A percentile compares a stretch with the other conserved stretches of the same genome.
These are phyloP conservation scores for Diaporthe aspalathi DNA, from an alignment of 2,329 filamentous ascomycete genomes.

Conservation along the genomic window DNA sequence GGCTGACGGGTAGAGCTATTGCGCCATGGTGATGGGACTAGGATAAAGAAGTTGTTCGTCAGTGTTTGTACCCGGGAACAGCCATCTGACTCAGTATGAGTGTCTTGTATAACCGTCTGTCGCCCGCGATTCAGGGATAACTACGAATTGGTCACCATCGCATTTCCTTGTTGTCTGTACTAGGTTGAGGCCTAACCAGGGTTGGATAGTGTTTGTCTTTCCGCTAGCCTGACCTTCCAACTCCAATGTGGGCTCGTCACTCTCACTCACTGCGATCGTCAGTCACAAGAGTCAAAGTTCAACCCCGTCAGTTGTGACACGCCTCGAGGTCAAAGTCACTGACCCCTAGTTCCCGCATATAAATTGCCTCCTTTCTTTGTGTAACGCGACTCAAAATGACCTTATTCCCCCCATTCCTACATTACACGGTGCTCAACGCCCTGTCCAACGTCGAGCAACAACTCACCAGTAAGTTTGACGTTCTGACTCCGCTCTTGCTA, in stretches of 20 bases:
- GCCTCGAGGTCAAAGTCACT: not conserved
- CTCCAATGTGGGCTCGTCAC: not conserved
- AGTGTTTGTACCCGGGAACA: not conserved
- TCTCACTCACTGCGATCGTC: too few relatives aligned
- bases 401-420: too few relatives aligned
- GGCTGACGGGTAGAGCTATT: slow-evolving; percentile 28
- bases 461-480: not conserved
- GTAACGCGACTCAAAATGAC: too few relatives aligned
- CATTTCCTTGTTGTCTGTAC: not conserved
- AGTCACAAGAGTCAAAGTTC: not conserved
- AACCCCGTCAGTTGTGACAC: not conserved
- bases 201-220: not conserved
- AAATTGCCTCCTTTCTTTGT: not conserved
- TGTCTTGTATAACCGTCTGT: not conserved
- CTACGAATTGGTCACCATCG: not conserved
- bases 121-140: not conserved
- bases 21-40: slow-evolving; percentile 17
- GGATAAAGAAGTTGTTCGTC: not conserved
- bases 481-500: too few relatives aligned
- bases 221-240: not conserved
- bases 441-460: not conserved
- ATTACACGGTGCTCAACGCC: not conserved
- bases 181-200: too few relatives aligned
- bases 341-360: not conserved
- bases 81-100: not conserved